phyloP scores from a whole-genome alignment of 495 filamentous ascomycete genomes.

The Podospora conica region DNA sequence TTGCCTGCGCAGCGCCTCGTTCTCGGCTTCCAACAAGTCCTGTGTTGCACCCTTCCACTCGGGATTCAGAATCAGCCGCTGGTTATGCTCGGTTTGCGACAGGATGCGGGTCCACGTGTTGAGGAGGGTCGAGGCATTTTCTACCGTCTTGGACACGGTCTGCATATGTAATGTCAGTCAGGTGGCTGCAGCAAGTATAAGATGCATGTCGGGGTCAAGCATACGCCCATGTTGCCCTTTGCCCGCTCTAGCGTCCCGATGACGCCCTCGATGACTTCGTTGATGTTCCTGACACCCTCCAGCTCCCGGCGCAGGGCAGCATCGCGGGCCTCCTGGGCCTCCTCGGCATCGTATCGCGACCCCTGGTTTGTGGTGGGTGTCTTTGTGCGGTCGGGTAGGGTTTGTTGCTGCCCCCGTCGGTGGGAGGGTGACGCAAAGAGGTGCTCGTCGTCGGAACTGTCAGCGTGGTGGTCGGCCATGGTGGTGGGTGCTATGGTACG shows the following conservation, averaged over 20 bases:
- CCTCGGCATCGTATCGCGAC: slow-evolving; percentile 57
- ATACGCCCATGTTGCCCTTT: slow-evolving; percentile 85
- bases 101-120: slow-evolving; percentile 95
- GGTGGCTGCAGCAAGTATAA: background rate
- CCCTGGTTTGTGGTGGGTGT: slow-evolving; percentile 46
- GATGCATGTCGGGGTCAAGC: slow-evolving; percentile 7
- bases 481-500: slow-evolving; percentile 2
- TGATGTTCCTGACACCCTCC: slow-evolving; percentile 76
- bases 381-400: slow-evolving; percentile 22
- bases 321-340: slow-evolving; percentile 67
- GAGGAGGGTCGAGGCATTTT: slow-evolving; percentile 85
- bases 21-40: slow-evolving; percentile 77
- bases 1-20: slow-evolving; percentile 60
- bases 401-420: slow-evolving; percentile 10
- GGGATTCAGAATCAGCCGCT: slow-evolving; percentile 81
- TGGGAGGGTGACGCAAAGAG: slow-evolving; percentile 61
- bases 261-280: slow-evolving; percentile 77
- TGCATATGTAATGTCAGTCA: slow-evolving; percentile 24
- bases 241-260: slow-evolving; percentile 74
- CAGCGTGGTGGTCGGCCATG: slow-evolving; percentile 22
- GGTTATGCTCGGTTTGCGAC: slow-evolving; percentile 94
- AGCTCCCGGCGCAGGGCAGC: slow-evolving; percentile 69
- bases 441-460: slow-evolving; percentile 48
- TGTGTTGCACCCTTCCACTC: slow-evolving; percentile 83
- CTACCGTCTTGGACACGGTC: slow-evolving; percentile 81